Evolutionary conservation across 2,329 filamentous ascomycete species (phyloP).

Genomic region (Pseudogymnoascus sp.): DNA sequence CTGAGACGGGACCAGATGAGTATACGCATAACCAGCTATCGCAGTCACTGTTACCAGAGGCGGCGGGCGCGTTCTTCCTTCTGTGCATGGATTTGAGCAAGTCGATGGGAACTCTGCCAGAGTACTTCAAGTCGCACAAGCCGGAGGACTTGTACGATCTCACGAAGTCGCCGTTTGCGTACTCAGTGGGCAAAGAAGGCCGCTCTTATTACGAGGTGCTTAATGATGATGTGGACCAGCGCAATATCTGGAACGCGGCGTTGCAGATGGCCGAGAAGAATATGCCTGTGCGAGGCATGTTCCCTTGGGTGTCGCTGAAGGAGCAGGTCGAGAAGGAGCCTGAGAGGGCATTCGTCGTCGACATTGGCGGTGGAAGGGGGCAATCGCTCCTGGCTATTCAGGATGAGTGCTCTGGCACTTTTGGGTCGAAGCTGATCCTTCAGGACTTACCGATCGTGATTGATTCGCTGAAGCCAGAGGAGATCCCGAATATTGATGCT

Average conservation of each 20-base stretch:
- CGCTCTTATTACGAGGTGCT: conserved; percentile 21
- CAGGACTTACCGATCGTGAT: conserved; percentile 26
- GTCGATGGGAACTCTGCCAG: conserved; percentile 15
- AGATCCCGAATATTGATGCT: conserved; percentile 23
- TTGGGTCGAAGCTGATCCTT: conserved; percentile 22
- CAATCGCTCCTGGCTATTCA: conserved; percentile 16
- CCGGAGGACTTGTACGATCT: conserved; percentile 18
- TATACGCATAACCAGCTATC: conserved; percentile 32
- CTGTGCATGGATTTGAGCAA: conserved; percentile 19
- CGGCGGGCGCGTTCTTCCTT: conserved; percentile 28
- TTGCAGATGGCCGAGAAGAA: conserved; percentile 17
- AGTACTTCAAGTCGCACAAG: conserved; percentile 18
- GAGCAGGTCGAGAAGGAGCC: conserved; percentile 12
- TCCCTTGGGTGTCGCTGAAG: conserved; percentile 16
- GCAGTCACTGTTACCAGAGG: conserved; percentile 23
- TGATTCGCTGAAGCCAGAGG: conserved; percentile 16
- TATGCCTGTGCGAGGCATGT: conserved; percentile 20
- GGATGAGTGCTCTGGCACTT: conserved; percentile 12
- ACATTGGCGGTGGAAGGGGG: conserved; percentile 19
- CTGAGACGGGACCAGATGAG: conserved; percentile 25
- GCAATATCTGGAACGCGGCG: conserved; percentile 19
- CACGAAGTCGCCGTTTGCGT: conserved; percentile 19
- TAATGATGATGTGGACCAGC: conserved; percentile 11
- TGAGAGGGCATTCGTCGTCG: conserved; percentile 16
- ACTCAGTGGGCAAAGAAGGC: conserved; percentile 17